A percentile compares a stretch with the other conserved stretches of the same genome.
phyloP scores from a whole-genome alignment of 345 rosid species.

The Hevea brasiliensis region DNA sequence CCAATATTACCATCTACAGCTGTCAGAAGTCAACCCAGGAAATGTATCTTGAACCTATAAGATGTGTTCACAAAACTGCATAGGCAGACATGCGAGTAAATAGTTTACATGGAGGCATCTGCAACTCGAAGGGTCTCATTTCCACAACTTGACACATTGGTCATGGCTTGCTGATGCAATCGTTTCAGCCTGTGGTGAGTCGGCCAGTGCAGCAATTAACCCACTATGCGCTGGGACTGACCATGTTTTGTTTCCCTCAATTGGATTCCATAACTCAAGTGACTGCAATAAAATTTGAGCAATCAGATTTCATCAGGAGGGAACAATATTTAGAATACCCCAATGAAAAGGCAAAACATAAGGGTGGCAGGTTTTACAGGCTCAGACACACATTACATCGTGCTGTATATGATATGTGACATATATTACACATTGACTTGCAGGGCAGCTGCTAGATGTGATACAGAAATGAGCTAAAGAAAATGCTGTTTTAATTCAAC shows the following conservation, averaged over 20 bases:
- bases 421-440: background rate
- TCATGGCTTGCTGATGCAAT: conserved; percentile 39
- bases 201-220: conserved; percentile 26
- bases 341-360: background rate
- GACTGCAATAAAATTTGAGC: conserved; percentile 20
- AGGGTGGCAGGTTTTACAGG: background rate
- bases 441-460: no score
- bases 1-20: background rate
- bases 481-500: background rate
- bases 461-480: background rate
- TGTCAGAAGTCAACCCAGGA: background rate
- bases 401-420: background rate
- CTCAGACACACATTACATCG: background rate
- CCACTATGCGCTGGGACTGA: conserved; percentile 31
- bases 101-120: background rate
- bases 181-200: conserved; percentile 22
- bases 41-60: background rate
- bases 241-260: conserved; percentile 22
- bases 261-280: conserved; percentile 39
- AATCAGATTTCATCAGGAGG: background rate
- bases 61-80: background rate
- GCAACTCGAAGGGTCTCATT: conserved; percentile 1
- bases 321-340: background rate
- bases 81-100: background rate
- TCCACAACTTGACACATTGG: conserved; percentile 37